A percentile compares a stretch with the other conserved stretches of the same genome.
Conservation (phyloP, 805 yeast species). For the Debaryomyces castellii region DNA sequence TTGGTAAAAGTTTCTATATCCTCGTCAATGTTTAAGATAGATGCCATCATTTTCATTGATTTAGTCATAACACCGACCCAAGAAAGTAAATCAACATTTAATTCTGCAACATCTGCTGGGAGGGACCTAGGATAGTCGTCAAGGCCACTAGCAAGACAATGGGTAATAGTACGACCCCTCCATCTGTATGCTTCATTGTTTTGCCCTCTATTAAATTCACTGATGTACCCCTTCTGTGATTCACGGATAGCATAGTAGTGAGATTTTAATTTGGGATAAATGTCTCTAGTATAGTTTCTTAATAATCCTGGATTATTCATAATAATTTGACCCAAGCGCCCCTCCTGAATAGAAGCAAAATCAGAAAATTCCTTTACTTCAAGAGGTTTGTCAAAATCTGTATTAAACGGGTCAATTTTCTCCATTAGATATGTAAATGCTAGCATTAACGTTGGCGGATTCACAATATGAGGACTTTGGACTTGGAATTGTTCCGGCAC, state of each 20-base stretch:
- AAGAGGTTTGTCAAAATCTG: slow-evolving; percentile 26
- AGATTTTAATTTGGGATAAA: slow-evolving; percentile 72
- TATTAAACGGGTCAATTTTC: slow-evolving; percentile 4
- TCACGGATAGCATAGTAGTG: slow-evolving; percentile 85
- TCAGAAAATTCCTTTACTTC: slow-evolving; percentile 18
- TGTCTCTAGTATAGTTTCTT: slow-evolving; percentile 52
- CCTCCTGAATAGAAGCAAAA: slow-evolving; percentile 7
- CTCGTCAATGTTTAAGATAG: slow-evolving; percentile 52
- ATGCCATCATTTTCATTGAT: slow-evolving; percentile 74
- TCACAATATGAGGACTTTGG: slow-evolving; percentile 88
- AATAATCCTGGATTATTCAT: slow-evolving; percentile 59
- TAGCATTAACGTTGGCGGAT: slow-evolving; percentile 91
- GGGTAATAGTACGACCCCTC: slow-evolving; percentile 86
- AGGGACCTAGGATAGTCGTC: slow-evolving; percentile 92
- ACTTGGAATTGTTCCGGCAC: slow-evolving; percentile 83
- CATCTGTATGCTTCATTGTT: slow-evolving; percentile 76
- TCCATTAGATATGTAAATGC: slow-evolving; percentile 60
- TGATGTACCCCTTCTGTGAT: slow-evolving; percentile 75
- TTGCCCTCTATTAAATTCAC: slow-evolving; percentile 62
- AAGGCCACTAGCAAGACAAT: slow-evolving; percentile 87
- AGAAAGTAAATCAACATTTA: slow-evolving; percentile 83
- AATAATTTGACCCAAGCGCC: slow-evolving; percentile 50
- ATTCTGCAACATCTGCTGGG: slow-evolving; percentile 81
- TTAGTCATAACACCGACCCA: slow-evolving; percentile 95
- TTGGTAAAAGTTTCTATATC: slow-evolving; percentile 56